A percentile compares a stretch with the other conserved stretches of the same genome.
Conservation (phyloP, 495 filamentous ascomycete genomes). For the Aspergillus ostianus region DNA sequence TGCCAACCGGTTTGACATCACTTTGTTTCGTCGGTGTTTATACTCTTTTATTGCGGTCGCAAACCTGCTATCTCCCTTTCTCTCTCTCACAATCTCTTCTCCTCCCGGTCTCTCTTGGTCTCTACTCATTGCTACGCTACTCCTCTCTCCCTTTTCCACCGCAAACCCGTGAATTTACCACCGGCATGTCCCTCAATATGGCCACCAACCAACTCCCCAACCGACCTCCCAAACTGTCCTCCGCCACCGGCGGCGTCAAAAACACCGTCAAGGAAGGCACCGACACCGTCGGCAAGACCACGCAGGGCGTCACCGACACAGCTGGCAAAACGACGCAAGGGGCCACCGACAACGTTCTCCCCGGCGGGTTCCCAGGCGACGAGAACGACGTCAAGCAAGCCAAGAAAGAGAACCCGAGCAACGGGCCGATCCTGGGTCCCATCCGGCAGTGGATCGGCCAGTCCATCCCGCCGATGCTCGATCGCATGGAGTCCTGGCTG, state of each 20-base stretch:
- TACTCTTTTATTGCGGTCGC: too few relatives aligned
- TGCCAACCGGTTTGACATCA: not conserved
- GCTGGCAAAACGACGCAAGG: conserved; percentile 18
- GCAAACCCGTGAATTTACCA: too few relatives aligned
- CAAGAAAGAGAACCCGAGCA: conserved; percentile 18
- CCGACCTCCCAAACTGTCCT: conserved; percentile 17
- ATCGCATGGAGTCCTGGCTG: conserved; percentile 30
- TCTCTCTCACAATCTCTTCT: not conserved
- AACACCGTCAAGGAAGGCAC: conserved; percentile 19
- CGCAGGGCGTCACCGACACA: conserved; percentile 22
- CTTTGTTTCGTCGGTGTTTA: not conserved
- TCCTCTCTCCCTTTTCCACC: too few relatives aligned
- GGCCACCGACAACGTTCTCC: conserved; percentile 24
- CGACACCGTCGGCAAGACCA: conserved; percentile 20
- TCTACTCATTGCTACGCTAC: not conserved
- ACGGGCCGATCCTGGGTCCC: conserved; percentile 21
- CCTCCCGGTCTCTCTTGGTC: not conserved
- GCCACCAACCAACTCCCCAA: conserved; percentile 25
- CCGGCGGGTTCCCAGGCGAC: conserved; percentile 34
- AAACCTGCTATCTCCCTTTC: not conserved
- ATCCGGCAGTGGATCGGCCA: conserved; percentile 17
- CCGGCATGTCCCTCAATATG: conserved; percentile 30
- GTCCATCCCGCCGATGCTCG: conserved; percentile 25
- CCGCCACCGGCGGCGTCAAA: conserved; percentile 18
- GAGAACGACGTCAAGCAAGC: conserved; percentile 14